Base-by-base conservation (phyloP, 805 yeast genomes). In the Wickerhamomyces alni region DNA sequence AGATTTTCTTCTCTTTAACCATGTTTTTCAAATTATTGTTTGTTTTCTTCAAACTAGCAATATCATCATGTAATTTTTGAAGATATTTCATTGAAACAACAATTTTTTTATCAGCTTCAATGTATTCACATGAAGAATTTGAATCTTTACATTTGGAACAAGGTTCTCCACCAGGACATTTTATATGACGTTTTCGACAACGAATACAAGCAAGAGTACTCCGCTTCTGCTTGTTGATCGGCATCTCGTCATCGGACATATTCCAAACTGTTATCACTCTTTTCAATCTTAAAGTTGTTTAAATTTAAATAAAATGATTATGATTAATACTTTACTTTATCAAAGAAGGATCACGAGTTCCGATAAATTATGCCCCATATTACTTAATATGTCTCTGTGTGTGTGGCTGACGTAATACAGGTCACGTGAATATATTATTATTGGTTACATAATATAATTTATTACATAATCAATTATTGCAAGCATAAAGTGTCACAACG, bases 141-240 rank as follows among this genome's bases (percentile, higher is more conserved):
- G 82, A 75, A 36, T 68, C 55, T 12, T 58, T 59, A 54, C 93
- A 84, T 51, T 78, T 78, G 37, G 65, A 58, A 55, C 93, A 84
- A 0, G 88, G 87, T 35, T 79, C 74, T 1, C 86, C 87, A 2
- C 88, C 88, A 12, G 87, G 87, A 53, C 93, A 84, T 45, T 82
- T 74, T 32, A 81, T 76, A 58, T 84, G 93, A 38, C 87, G 68
- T 35, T 75, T 71, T 25, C 91, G 67, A 54, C 93, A 84, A 33
- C 86, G 62, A 2, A 74, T 72, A 56, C 91, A 83, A 4, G 57
- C 57, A 10, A 52, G 35, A 7, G 43, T 22, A 3, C 51, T 47
- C 28, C 57, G 42, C 37, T 48, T 52, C 44, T 50, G 55, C 43
- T 46, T 51, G 24, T 21, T 6, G 6, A 21, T 21, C 9, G 24